Conservation (phyloP, 2,329 filamentous ascomycete species). For the Pseudogymnoascus sp. region DNA sequence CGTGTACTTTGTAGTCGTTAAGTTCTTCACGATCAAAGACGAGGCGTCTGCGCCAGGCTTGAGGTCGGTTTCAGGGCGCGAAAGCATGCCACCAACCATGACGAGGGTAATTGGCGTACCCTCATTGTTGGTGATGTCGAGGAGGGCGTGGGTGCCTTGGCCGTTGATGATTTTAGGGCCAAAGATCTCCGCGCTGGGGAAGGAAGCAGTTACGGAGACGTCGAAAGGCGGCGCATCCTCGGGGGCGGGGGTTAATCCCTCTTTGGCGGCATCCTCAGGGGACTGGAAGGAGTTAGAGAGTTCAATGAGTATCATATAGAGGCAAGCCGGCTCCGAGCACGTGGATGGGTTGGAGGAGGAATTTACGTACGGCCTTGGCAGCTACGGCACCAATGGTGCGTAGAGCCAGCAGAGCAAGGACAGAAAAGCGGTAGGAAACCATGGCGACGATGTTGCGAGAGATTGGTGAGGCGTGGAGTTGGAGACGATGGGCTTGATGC, state of each 20-base stretch:
- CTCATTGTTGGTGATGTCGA: conserved; percentile 83
- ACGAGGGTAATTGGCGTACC: conserved; percentile 64
- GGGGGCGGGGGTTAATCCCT: conserved; percentile 13
- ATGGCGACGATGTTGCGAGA: conserved; percentile 37
- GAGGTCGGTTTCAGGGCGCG: conserved; percentile 34
- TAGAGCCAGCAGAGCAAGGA: conserved; percentile 64
- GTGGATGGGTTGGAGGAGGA: conserved; percentile 23
- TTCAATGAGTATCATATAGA: conserved; percentile 13
- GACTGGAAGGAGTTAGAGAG: conserved; percentile 11
- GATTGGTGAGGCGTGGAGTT: background rate
- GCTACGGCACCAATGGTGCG: conserved; percentile 59
- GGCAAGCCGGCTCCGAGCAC: conserved; percentile 10
- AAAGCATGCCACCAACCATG: conserved; percentile 70
- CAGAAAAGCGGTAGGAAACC: conserved; percentile 66
- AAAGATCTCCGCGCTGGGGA: conserved; percentile 66
- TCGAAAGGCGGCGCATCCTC: conserved; percentile 44
- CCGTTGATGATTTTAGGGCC: conserved; percentile 95
- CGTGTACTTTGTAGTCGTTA: conserved; percentile 70
- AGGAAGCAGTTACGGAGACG: conserved; percentile 57
- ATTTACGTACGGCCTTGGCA: conserved; percentile 49
- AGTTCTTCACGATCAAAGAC: conserved; percentile 67
- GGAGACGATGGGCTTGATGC: background rate
- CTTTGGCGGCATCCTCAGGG: conserved; percentile 15
- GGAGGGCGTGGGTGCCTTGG: conserved; percentile 70
- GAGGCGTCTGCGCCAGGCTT: conserved; percentile 40